Base-by-base conservation (phyloP, 768 basidiomycete species). In the Kwoniella newhampshirensis region DNA sequence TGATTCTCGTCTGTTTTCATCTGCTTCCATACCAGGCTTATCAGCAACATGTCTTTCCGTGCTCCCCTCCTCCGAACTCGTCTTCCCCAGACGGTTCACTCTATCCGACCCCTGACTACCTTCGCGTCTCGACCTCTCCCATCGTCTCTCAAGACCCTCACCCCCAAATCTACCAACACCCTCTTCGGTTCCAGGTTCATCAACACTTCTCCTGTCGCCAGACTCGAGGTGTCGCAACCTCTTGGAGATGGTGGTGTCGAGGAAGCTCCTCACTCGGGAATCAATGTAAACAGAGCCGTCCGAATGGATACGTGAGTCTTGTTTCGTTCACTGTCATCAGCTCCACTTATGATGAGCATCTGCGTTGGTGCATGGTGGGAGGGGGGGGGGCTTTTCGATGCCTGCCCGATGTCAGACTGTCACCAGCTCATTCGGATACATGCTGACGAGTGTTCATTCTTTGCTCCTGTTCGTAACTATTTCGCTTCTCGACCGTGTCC, bases 291-390 rank as follows among this genome's bases (percentile, higher is more conserved):
- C 42, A 68, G 67, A 55, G 54, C 69, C 15, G 57, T 58, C 28
- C 55, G 71, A 43, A 76, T 76, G 75, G 71, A 76, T 53, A 66
- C 70, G 75, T 76, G 64, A 70, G 74, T 74, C 11, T 27, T 25
- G 40, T 15, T 51, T 53, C 44, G 15, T 57, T 47, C n/a, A n/a
- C n/a, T n/a, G n/a, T n/a, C n/a, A n/a, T n/a, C n/a, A n/a, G n/a
- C n/a, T n/a, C n/a, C n/a, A n/a, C n/a, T n/a, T n/a, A n/a, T n/a
- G n/a, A n/a, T n/a, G n/a, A n/a, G n/a, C n/a, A n/a, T n/a, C n/a
- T n/a, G n/a, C n/a, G n/a, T n/a, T n/a, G n/a, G n/a, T n/a, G n/a
- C n/a, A n/a, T n/a, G n/a, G n/a, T n/a, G n/a, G n/a, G n/a, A n/a
- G n/a, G n/a, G n/a, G n/a, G n/a, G n/a, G n/a, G n/a, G n/a, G n/a